Evolutionary conservation across 768 basidiomycete genomes (phyloP).

Genomic region (Serendipita sp.): DNA sequence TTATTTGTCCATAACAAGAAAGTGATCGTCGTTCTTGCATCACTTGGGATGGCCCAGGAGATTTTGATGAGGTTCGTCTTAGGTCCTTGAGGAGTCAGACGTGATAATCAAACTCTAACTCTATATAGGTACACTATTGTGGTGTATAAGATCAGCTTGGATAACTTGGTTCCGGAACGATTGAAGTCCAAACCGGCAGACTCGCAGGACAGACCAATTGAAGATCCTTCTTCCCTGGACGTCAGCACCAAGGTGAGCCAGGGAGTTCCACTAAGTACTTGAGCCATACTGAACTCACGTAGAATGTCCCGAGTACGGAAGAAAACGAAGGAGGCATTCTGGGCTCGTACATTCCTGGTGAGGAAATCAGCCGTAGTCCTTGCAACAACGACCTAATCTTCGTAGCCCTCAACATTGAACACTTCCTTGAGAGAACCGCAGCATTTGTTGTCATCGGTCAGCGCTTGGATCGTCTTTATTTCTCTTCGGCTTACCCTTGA

Average conservation of each 20-base stretch:
- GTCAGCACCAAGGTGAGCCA: neutral
- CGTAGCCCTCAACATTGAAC: constrained; percentile 22
- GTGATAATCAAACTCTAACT: neutral
- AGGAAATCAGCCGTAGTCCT: neutral
- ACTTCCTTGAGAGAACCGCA: constrained; percentile 20
- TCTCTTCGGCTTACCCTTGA: no score
- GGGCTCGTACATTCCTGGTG: constrained; percentile 1
- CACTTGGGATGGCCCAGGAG: neutral
- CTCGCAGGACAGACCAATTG: no score
- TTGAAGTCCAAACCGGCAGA: neutral
- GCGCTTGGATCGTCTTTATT: no score
- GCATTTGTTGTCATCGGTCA: constrained; percentile 20
- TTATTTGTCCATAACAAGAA: neutral
- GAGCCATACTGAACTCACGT: neutral
- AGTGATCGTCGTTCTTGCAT: neutral
- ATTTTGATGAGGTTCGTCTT: neutral
- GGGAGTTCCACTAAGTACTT: neutral
- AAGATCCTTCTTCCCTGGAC: no score
- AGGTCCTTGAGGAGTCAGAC: neutral
- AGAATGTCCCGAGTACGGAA: neutral
- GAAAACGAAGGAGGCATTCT: neutral
- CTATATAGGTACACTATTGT: neutral
- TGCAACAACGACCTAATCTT: neutral
- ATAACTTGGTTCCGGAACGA: neutral
- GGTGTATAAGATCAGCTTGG: neutral